These are phyloP conservation scores for Entomortierella beljakovae DNA, from an alignment of 192 early-diverging fungal species.

Conservation along the genomic window DNA sequence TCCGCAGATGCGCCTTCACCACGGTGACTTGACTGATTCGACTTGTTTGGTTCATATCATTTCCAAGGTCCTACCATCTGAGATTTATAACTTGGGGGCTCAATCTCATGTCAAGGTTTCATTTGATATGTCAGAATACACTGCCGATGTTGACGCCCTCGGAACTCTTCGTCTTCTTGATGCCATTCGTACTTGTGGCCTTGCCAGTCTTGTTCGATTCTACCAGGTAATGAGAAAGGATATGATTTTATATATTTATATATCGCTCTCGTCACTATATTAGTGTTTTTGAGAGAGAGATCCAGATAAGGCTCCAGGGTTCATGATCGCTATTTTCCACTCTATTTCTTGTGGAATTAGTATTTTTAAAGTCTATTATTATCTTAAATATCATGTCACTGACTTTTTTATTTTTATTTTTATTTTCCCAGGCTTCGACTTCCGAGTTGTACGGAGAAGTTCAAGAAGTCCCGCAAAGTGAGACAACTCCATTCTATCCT, in stretches of 20 bases:
- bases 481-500: constrained; percentile 87
- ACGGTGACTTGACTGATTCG: constrained; percentile 85
- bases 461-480: constrained; percentile 79
- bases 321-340: no score
- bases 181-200: constrained; percentile 81
- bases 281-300: no score
- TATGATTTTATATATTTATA: no score
- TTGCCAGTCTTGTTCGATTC: constrained; percentile 69
- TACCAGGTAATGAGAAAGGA: no score
- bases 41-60: constrained; percentile 82
- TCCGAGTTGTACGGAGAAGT: constrained; percentile 85
- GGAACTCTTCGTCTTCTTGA: constrained; percentile 83
- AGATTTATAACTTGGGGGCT: constrained; percentile 83
- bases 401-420: neutral
- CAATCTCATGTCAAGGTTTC: constrained; percentile 83
- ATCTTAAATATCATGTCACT: neutral
- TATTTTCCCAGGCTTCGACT: constrained; percentile 68
- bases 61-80: constrained; percentile 76
- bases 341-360: constrained; percentile 6
- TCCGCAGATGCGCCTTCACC: constrained; percentile 78
- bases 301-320: no score
- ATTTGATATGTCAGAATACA: constrained; percentile 83
- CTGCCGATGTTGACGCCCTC: constrained; percentile 81
- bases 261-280: no score
- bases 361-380: neutral